Conservation (phyloP, 345 rosid genomes). For the Lumnitzera littorea region DNA sequence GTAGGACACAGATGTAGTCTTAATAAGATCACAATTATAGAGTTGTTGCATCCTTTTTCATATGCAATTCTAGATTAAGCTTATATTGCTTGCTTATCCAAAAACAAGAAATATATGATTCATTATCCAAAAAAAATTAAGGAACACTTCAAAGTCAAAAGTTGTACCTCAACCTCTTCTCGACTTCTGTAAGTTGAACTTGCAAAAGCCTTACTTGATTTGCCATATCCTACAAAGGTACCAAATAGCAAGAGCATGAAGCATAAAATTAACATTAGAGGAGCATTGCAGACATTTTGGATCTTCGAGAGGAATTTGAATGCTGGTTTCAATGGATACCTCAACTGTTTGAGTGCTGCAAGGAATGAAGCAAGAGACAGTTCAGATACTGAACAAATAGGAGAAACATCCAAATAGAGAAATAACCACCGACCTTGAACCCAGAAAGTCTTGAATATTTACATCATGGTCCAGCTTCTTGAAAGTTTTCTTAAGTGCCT, state of each 20-base stretch:
- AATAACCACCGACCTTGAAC: slow-evolving; percentile 44
- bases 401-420: slow-evolving; percentile 6
- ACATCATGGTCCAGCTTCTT: slow-evolving; percentile 93
- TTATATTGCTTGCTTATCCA: no score
- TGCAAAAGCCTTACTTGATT: slow-evolving; percentile 53
- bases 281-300: background rate
- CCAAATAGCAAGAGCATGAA: background rate
- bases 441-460: slow-evolving; percentile 70
- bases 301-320: background rate
- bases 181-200: slow-evolving; percentile 54
- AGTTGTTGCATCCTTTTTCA: no score
- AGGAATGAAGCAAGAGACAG: slow-evolving; percentile 8
- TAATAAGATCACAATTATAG: no score
- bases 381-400: slow-evolving; percentile 17
- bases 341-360: slow-evolving; percentile 70
- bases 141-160: slow-evolving; percentile 11
- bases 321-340: slow-evolving; percentile 27
- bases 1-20: no score
- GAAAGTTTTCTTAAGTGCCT: slow-evolving; percentile 87
- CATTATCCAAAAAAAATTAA: slow-evolving; percentile 5
- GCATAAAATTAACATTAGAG: background rate
- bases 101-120: background rate
- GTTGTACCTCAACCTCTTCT: slow-evolving; percentile 68
- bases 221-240: slow-evolving; percentile 39
- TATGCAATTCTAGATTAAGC: no score